phyloP scores from a whole-genome alignment of 2,329 filamentous ascomycete species.

The Fusarium chaquense region DNA sequence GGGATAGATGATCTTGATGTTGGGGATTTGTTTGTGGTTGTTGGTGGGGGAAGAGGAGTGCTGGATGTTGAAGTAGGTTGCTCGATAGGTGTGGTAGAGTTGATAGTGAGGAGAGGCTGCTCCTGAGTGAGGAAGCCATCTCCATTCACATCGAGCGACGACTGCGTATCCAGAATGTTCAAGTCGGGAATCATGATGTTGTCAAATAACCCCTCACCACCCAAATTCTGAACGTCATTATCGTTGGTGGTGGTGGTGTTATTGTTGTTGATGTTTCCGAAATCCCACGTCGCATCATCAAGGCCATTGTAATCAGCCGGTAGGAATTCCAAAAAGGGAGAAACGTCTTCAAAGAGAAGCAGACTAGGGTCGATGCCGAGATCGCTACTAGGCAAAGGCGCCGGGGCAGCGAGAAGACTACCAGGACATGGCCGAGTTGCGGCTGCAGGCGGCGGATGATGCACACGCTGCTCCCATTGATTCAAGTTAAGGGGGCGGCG shows the following conservation, averaged over 20 bases:
- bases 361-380: conserved; percentile 23
- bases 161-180: conserved; percentile 9
- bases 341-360: conserved; percentile 20
- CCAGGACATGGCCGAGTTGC: conserved; percentile 33
- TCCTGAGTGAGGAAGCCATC: conserved; percentile 38
- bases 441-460: conserved; percentile 23
- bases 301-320: conserved; percentile 21
- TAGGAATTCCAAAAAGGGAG: conserved; percentile 39
- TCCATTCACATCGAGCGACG: conserved; percentile 25
- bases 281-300: conserved; percentile 24
- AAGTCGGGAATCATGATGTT: conserved; percentile 31
- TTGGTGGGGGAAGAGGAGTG: conserved; percentile 14
- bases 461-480: conserved; percentile 40
- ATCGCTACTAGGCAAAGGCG: conserved; percentile 16
- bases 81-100: conserved; percentile 29
- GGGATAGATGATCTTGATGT: conserved; percentile 35
- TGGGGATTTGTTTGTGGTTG: conserved; percentile 32
- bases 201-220: conserved; percentile 29
- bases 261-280: conserved; percentile 4
- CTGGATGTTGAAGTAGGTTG: conserved; percentile 15
- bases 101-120: conserved; percentile 27
- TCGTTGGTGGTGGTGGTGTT: background rate
- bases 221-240: background rate
- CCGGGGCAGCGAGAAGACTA: conserved; percentile 36
- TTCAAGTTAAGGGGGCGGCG: conserved; percentile 47